These are phyloP conservation scores for Claviceps lovelessii DNA, from an alignment of 2,329 filamentous ascomycete genomes.

Conservation along the genomic window DNA sequence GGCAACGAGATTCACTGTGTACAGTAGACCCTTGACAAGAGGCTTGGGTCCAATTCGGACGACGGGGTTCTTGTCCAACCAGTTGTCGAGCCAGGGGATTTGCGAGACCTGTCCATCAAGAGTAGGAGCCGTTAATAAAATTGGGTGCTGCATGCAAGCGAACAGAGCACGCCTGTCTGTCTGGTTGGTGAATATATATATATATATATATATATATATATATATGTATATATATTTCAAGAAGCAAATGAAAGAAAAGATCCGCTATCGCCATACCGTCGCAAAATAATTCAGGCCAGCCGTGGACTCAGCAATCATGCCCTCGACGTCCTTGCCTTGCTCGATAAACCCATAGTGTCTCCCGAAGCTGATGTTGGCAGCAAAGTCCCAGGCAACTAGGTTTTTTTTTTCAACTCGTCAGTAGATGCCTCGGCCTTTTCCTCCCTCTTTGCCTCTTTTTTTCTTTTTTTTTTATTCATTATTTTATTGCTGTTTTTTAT, in stretches of 20 bases:
- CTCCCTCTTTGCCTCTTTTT: background rate
- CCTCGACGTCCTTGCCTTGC: constrained; percentile 21
- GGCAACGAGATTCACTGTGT: constrained; percentile 10
- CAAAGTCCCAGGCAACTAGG: constrained; percentile 25
- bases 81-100: constrained; percentile 12
- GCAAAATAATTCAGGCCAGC: constrained; percentile 19
- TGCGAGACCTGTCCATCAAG: constrained; percentile 9
- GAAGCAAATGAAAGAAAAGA: background rate
- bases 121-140: background rate
- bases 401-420: background rate
- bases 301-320: constrained; percentile 19
- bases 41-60: constrained; percentile 12
- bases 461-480: background rate
- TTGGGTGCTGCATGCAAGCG: background rate
- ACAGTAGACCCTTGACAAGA: constrained; percentile 8
- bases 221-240: too few relatives aligned
- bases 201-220: too few relatives aligned
- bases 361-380: constrained; percentile 26
- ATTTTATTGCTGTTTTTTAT: too few relatives aligned
- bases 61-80: constrained; percentile 18
- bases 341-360: constrained; percentile 27
- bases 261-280: constrained; percentile 4
- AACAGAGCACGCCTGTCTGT: background rate
- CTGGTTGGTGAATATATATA: too few relatives aligned
- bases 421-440: background rate